These are phyloP conservation scores for Pulveroboletus sp. DNA, from an alignment of 768 basidiomycete species.

Conservation along the genomic window DNA sequence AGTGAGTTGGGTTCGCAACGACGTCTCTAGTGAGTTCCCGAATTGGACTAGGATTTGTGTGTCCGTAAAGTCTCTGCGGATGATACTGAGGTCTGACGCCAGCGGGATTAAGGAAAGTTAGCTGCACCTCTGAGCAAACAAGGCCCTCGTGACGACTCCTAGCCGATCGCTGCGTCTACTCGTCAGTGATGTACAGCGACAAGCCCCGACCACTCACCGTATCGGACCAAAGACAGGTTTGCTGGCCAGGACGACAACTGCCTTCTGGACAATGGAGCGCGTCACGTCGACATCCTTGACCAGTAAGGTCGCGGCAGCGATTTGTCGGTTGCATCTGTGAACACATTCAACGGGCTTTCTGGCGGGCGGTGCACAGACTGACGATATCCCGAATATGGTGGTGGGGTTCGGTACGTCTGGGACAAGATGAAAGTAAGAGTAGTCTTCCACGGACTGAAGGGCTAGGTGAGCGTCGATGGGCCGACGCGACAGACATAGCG, in stretches of 20 bases:
- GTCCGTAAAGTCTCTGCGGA: slow-evolving; percentile 76
- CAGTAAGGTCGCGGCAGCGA: slow-evolving; percentile 71
- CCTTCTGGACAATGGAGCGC: slow-evolving; percentile 94
- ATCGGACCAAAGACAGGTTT: slow-evolving; percentile 94
- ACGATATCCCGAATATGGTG: slow-evolving; percentile 97
- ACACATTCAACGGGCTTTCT: slow-evolving; percentile 1
- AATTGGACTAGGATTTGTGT: slow-evolving; percentile 89
- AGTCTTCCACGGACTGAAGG: slow-evolving; percentile 61
- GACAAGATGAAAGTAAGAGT: slow-evolving; percentile 93
- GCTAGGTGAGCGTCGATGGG: slow-evolving; percentile 8
- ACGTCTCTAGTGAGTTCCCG: slow-evolving; percentile 67
- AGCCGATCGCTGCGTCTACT: slow-evolving; percentile 69
- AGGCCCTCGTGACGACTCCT: slow-evolving; percentile 87
- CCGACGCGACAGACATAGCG: slow-evolving; percentile 1
- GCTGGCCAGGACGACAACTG: slow-evolving; percentile 88
- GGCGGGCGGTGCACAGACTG: slow-evolving; percentile 4
- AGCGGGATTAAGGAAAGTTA: not conserved
- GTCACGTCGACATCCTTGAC: slow-evolving; percentile 85
- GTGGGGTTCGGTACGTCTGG: slow-evolving; percentile 63
- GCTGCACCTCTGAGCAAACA: slow-evolving; percentile 75
- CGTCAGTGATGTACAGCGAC: slow-evolving; percentile 1
- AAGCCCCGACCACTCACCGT: slow-evolving; percentile 43
- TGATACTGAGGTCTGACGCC: not conserved
- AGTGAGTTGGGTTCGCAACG: slow-evolving; percentile 75
- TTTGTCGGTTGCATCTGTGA: slow-evolving; percentile 89